A percentile compares a stretch with the other conserved stretches of the same genome.
phyloP scores from a whole-genome alignment of 345 rosid genomes.

The Iberis pinnata region DNA sequence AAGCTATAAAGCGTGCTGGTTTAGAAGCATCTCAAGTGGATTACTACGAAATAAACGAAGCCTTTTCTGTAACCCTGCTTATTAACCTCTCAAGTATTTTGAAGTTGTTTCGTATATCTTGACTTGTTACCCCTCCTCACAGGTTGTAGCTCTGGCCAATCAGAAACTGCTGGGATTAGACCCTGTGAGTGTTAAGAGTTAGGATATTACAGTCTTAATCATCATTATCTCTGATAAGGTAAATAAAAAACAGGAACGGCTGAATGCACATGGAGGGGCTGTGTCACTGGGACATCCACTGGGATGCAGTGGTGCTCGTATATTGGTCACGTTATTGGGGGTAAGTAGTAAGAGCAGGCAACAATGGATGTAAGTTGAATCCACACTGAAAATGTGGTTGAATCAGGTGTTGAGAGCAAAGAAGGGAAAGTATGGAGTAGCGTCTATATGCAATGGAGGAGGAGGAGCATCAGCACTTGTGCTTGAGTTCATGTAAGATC shows the following conservation, averaged over 20 bases:
- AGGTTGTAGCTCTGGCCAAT: conserved; percentile 89
- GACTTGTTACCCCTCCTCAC: conserved; percentile 17
- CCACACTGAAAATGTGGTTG: conserved; percentile 12
- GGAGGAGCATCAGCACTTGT: conserved; percentile 94
- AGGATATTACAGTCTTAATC: background rate
- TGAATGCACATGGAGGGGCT: conserved; percentile 86
- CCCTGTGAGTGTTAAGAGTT: conserved; percentile 53
- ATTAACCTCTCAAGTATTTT: conserved; percentile 8
- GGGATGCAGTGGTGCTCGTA: conserved; percentile 98
- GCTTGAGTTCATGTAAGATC: conserved; percentile 69
- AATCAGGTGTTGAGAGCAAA: conserved; percentile 69
- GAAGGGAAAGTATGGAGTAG: conserved; percentile 73
- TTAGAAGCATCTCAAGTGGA: conserved; percentile 76
- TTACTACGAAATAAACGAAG: conserved; percentile 92
- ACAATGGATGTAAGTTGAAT: conserved; percentile 10
- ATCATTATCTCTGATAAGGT: conserved; percentile 6
- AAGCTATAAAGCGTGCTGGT: conserved; percentile 78
- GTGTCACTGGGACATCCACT: conserved; percentile 94
- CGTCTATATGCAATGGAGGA: conserved; percentile 90
- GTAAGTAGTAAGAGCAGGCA: conserved; percentile 35
- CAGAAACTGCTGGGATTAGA: conserved; percentile 66
- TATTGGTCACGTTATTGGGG: conserved; percentile 82
- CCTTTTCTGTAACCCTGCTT: conserved; percentile 62
- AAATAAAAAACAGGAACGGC: conserved; percentile 47
- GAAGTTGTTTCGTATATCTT: background rate